Base-by-base conservation (phyloP, 352 stramenopile genomes). In the Globisporangium parvum region DNA sequence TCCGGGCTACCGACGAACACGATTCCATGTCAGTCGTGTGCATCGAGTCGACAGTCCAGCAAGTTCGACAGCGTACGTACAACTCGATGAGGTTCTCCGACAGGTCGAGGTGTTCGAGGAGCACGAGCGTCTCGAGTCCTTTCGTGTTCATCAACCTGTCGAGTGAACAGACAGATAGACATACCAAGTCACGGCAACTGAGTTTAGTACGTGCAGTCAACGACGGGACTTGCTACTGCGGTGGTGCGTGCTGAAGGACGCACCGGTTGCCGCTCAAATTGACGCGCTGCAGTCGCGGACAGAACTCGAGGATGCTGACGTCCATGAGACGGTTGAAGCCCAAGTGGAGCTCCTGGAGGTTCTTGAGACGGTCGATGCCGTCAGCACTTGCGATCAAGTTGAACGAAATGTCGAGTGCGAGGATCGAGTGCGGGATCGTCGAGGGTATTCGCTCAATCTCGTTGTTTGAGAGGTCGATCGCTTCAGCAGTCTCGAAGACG, bases 61-160 rank as follows among this genome's bases (percentile, higher is more conserved):
- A 39, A 21, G 12, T 12, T 40, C 9, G 49, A 51, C 2, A 28
- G 6, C 10, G 18, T 12, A 70, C 77, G 54, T 75, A 88, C 81
- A 70, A 69, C 51, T 89, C 79, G 39, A 91, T 87, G 42, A 91
- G 70, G 47, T 91, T 89, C 41, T 91, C 81, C 0, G 78, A 89
- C 3, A 91, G 47, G 18, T 89, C 75, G 33, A 91, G 47, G 47
- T 76, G 69, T 47, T 88, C 73, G n/a, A 91, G 66, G 15, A 51
- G 66, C 9, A 67, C 58, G 1, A 91, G 75, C 46, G 73, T 75
- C 63, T 91, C 81, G n/a, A 91, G 63, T 2, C 81, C 81, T 62
- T 68, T 73, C 3, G 79, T 87, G 56, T 71, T 80, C 47, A 71
- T 71, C 5, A 89, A 57, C 17, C 76, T 87, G 44, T 4, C 6